Evolutionary conservation across 2,329 filamentous ascomycete genomes (phyloP), one percentile per base, ranked within the genome.

Genomic region (Ophiosphaerella korrae): DNA sequence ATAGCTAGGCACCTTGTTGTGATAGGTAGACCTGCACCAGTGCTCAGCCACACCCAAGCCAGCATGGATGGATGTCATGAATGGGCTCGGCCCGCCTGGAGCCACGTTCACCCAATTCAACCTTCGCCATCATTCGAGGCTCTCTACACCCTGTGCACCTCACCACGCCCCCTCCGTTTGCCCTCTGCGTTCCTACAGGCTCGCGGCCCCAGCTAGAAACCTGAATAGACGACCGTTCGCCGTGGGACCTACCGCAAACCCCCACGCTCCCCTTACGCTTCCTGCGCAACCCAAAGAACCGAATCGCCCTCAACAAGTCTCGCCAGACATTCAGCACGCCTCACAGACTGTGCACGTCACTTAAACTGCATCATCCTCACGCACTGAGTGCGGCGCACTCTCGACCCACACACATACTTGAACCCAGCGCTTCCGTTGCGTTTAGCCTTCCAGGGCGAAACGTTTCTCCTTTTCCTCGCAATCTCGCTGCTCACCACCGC

Each of bases 401-500:
- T 23, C 23, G 23, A 26, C 31, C 31, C 40, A 38, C 38, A 5
- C 40, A 38, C 38, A 5, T n/a, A 41, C 32, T 13, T 31, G 23
- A 13, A 33, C 41, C 45, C 40, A 35, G 45, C 49, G 48, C 47
- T 51, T 42, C 41, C 48, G 45, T 44, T 32, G 49, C 54, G 51
- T 48, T 37, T 53, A 24, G 42, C 52, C 45, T 45, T 40, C 42
- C 40, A 36, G 34, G 45, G 45, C 48, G 42, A 37, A 42, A 33
- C 48, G 46, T 45, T 51, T 41, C 44, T 37, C 39, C 48, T 42
- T 31, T 24, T 42, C 37, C 14, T 35, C 26, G 13, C 41, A 38
- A 43, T 53, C 43, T 46, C 43, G 31, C 43, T 37, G 39, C 57
- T 47, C 57, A 39, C 48, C 35, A 42, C 9, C 41, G 45, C 48